phyloP scores from a whole-genome alignment of 768 basidiomycete species.

The Auricularia cornea region DNA sequence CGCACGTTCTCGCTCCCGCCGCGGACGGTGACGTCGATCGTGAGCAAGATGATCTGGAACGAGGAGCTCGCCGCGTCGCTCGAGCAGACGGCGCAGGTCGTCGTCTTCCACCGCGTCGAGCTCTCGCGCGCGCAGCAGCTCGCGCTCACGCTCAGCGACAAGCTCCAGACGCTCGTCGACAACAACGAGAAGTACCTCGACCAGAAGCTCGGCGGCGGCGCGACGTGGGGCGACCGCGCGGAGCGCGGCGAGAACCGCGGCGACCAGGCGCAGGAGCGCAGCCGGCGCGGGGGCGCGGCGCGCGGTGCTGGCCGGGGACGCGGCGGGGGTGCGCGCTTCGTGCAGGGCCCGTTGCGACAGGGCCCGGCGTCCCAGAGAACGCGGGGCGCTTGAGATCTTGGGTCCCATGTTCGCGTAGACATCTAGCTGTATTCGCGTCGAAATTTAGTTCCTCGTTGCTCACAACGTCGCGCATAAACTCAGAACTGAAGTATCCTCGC shows the following conservation, averaged over 20 bases:
- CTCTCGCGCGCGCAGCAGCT: conserved; percentile 82
- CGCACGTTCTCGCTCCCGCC: conserved; percentile 79
- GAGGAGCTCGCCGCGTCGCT: conserved; percentile 91
- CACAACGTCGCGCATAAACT: too few species aligned
- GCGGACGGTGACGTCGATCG: conserved; percentile 77
- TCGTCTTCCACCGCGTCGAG: conserved; percentile 91
- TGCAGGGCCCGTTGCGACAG: not conserved
- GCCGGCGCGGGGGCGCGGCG: conserved; percentile 5
- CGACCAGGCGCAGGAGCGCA: not conserved
- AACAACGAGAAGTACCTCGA: conserved; percentile 89
- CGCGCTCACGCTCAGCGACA: conserved; percentile 83
- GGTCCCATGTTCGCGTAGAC: too few species aligned
- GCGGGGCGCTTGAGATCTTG: too few species aligned
- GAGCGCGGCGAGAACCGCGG: conserved; percentile 10
- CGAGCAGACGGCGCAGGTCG: conserved; percentile 82
- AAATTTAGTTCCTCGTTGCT: too few species aligned
- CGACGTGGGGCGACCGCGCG: conserved; percentile 49
- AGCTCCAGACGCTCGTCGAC: conserved; percentile 76
- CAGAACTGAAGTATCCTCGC: too few species aligned
- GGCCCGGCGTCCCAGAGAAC: too few species aligned
- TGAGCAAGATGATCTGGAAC: conserved; percentile 98
- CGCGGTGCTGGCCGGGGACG: not conserved
- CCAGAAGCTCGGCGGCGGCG: conserved; percentile 59
- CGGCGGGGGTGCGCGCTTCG: not conserved
- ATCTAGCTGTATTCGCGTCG: too few species aligned